Base-by-base conservation (phyloP, 306 rosid genomes). In the Trifolium subterraneum region DNA sequence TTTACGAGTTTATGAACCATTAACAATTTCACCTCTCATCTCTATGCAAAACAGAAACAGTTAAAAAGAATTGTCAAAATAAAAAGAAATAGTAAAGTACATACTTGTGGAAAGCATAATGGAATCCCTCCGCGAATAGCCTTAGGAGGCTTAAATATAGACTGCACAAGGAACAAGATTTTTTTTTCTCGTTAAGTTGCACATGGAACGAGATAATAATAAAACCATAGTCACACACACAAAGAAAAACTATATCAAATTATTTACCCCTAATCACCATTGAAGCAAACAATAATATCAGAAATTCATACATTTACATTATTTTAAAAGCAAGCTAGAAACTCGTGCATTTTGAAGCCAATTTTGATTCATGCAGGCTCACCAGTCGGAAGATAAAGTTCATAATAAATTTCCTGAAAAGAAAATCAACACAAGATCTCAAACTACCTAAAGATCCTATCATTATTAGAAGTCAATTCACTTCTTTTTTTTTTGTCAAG, bases 101-200 rank as follows among this genome's bases (percentile, higher is more conserved):
- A 66, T 84, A 94, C 98, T 75, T 94, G 99, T 29, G 99, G 99
- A 87, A 94, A 94, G 85, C 97, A 94, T 68, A 94, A 68, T 31
- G 99, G 99, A 83, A 94, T 94, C 74, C 97, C 99, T 77, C 99
- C 99, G 41, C 96, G 97, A 77, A 94, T 94, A 63, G 97, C 79
- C 78, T 88, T 92, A 1, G 95, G 96, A 71, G 96, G 93, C 87
- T 87, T 91, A 67, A 87, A 92, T 25, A 42, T 64, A 79, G 99
- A 92, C 99, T 94, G 95, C 88, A 88, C 22, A 71, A 84, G 64
- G 72, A 66, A 79, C 61, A 54, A 29, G 6, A 29, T 29, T 29
- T 29, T 29, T 29, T 29, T 29, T 4, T 4, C 33, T 29, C 33
- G 6, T 29, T 29, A 5, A 29, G 33, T 29, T 94, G 95, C 88